A percentile compares a stretch with the other conserved stretches of the same genome.
Conservation (phyloP, 371 early-diverging fungal species). For the Actinomucor elegans region DNA sequence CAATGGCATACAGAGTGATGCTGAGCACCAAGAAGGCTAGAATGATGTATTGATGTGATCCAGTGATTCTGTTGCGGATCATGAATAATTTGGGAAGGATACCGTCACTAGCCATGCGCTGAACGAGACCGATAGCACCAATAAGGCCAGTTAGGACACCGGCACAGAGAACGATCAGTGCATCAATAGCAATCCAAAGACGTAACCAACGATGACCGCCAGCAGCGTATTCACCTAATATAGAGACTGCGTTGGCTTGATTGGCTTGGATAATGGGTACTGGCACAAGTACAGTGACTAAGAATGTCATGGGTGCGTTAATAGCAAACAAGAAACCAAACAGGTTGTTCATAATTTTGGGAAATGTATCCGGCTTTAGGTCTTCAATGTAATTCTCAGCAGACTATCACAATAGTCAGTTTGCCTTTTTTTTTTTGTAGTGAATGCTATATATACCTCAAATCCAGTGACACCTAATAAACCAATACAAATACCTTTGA, state of each 20-base stretch:
- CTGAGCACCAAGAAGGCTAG: conserved; percentile 47
- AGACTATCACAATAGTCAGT: conserved; percentile 14
- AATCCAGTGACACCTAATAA: conserved; percentile 60
- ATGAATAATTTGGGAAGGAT: conserved; percentile 52
- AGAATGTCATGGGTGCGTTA: conserved; percentile 49
- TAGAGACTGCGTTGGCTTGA: conserved; percentile 42
- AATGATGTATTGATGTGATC: conserved; percentile 52
- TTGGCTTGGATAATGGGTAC: conserved; percentile 38
- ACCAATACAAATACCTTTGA: conserved; percentile 57
- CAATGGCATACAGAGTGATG: conserved; percentile 42
- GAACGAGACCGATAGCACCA: conserved; percentile 52
- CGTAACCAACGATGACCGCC: conserved; percentile 43
- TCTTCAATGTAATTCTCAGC: conserved; percentile 59
- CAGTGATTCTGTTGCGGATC: conserved; percentile 40
- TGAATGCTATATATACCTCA: conserved; percentile 26
- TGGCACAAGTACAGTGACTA: conserved; percentile 47
- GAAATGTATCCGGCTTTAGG: conserved; percentile 52
- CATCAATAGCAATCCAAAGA: conserved; percentile 51
- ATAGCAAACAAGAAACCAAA: conserved; percentile 41
- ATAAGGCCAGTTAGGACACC: conserved; percentile 62
- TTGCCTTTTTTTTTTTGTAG: background rate
- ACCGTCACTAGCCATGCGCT: conserved; percentile 52
- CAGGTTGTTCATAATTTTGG: conserved; percentile 61
- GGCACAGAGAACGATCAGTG: conserved; percentile 60
- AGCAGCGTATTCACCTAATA: conserved; percentile 44